A percentile compares a stretch with the other conserved stretches of the same genome.
These are phyloP conservation scores for Pulveroboletus ravenelii DNA, from an alignment of 768 basidiomycete genomes.

Conservation along the genomic window DNA sequence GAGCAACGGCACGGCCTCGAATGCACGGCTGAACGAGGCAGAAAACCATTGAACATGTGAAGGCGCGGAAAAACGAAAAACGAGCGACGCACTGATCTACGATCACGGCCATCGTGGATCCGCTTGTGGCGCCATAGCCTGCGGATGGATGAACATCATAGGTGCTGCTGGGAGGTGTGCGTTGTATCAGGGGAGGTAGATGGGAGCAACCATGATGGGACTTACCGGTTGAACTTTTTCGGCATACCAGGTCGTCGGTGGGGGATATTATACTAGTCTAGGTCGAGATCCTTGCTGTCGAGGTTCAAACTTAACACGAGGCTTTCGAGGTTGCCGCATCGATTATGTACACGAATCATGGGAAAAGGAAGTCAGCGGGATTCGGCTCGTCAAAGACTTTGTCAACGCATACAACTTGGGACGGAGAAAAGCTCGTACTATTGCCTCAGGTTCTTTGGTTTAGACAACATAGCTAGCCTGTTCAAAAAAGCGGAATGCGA, in stretches of 20 bases:
- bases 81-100: neutral
- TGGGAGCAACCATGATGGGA: too few relatives aligned
- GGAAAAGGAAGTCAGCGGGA: too few relatives aligned
- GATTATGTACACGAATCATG: too few relatives aligned
- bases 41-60: neutral
- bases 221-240: neutral
- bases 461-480: too few relatives aligned
- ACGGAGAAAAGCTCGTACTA: too few relatives aligned
- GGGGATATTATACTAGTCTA: too few relatives aligned
- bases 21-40: neutral
- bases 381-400: neutral
- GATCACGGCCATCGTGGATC: neutral
- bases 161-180: neutral
- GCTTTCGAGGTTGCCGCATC: neutral
- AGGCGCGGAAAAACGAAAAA: neutral
- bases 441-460: too few relatives aligned
- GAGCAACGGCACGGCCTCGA: slow-evolving; percentile 1
- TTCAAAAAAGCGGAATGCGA: too few relatives aligned
- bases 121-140: too few relatives aligned
- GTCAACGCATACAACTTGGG: too few relatives aligned
- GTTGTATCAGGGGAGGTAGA: too few relatives aligned
- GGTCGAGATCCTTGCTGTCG: neutral
- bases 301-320: neutral
- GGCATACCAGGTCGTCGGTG: neutral
- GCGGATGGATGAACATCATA: neutral